These are phyloP conservation scores for Podospora didyma DNA, from an alignment of 495 filamentous ascomycete species.

Conservation along the genomic window DNA sequence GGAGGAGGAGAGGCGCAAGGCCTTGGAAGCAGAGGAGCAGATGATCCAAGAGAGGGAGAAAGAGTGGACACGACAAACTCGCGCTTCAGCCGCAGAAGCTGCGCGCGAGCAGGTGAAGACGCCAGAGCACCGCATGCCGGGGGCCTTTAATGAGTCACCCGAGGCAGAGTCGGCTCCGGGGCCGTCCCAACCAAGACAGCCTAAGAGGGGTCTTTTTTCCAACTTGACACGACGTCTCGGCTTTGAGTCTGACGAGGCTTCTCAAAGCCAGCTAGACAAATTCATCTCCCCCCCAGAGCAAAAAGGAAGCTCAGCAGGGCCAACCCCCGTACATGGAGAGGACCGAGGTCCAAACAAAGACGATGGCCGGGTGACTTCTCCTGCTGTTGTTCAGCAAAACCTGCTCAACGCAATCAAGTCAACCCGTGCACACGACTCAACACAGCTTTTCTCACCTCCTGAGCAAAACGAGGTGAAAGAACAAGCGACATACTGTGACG, in stretches of 20 bases:
- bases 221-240: slow-evolving; percentile 61
- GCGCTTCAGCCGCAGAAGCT: slow-evolving; percentile 31
- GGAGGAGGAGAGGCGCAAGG: slow-evolving; percentile 72
- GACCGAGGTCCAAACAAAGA: slow-evolving; percentile 14
- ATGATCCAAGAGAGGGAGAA: slow-evolving; percentile 59
- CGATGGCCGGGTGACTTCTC: slow-evolving; percentile 49
- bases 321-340: not conserved
- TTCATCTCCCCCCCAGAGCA: slow-evolving; percentile 25
- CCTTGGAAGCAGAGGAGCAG: slow-evolving; percentile 69
- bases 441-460: slow-evolving; percentile 64
- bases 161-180: slow-evolving; percentile 34
- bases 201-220: slow-evolving; percentile 53
- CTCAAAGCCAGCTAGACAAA: slow-evolving; percentile 37
- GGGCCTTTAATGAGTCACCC: slow-evolving; percentile 58
- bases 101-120: slow-evolving; percentile 26
- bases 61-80: slow-evolving; percentile 45
- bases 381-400: slow-evolving; percentile 54
- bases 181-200: slow-evolving; percentile 11
- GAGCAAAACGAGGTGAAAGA: slow-evolving; percentile 73
- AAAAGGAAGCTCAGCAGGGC: not conserved
- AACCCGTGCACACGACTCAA: slow-evolving; percentile 74
- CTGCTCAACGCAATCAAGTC: slow-evolving; percentile 78
- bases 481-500: slow-evolving; percentile 84
- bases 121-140: slow-evolving; percentile 25
- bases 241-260: slow-evolving; percentile 47